phyloP scores from a whole-genome alignment of 2,329 filamentous ascomycete species.

The Colletotrichum lupini region DNA sequence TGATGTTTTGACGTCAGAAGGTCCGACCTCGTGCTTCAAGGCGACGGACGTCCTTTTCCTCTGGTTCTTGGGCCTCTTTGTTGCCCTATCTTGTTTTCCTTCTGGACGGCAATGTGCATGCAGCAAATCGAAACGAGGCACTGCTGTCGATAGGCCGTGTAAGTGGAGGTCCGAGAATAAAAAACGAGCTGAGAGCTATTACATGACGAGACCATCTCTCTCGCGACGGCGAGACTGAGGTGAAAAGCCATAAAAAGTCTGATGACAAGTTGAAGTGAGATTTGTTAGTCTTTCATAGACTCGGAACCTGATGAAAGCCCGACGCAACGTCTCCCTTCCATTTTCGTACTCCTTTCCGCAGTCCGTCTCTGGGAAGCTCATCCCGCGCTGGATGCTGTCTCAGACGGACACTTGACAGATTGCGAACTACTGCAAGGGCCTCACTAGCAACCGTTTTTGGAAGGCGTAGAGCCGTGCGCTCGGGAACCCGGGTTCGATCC shows the following conservation, averaged over 20 bases:
- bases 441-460: constrained; percentile 14
- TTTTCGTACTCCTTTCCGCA: background rate
- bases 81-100: background rate
- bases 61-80: constrained; percentile 1
- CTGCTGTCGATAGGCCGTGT: constrained; percentile 8
- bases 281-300: background rate
- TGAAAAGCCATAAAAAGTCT: background rate
- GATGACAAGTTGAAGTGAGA: background rate
- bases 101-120: constrained; percentile 6
- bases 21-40: constrained; percentile 18
- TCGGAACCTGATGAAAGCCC: background rate
- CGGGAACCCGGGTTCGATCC: constrained; percentile 1
- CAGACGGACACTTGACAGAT: background rate
- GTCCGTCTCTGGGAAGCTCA: background rate
- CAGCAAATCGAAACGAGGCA: constrained; percentile 12
- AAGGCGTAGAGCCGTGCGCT: constrained; percentile 19
- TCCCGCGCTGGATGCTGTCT: background rate
- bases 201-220: background rate
- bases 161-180: constrained; percentile 8
- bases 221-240: background rate
- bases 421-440: background rate
- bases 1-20: constrained; percentile 20
- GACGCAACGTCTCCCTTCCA: background rate
- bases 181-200: background rate
- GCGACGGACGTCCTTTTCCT: background rate